A percentile compares a stretch with the other conserved stretches of the same genome.
Evolutionary conservation across 768 basidiomycete species (phyloP).

Genomic region (Naganishia friedmannii): DNA sequence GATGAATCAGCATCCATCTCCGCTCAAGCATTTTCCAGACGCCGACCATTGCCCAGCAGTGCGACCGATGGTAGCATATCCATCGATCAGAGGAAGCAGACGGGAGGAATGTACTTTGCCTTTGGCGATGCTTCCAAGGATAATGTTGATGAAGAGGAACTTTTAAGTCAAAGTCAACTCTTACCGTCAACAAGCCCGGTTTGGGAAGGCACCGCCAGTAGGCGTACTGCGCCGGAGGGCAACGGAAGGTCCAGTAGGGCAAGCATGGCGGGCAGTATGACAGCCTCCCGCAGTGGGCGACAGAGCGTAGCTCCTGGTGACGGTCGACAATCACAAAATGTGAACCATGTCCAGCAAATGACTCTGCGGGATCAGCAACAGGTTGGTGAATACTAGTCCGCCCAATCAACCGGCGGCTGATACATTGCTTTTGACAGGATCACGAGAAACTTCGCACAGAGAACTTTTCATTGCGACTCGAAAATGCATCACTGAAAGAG

Average conservation of each 20-base stretch:
- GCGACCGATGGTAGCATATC: conserved; percentile 19
- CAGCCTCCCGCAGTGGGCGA: conserved; percentile 36
- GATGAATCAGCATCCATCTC: conserved; percentile 22
- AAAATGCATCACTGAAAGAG: conserved; percentile 92
- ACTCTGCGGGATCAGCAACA: conserved; percentile 96
- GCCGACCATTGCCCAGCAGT: conserved; percentile 16
- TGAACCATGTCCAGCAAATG: conserved; percentile 53
- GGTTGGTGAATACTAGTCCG: conserved; percentile 55
- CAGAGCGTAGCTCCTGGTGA: conserved; percentile 43
- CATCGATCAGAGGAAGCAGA: conserved; percentile 3
- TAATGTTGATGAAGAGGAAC: conserved; percentile 7
- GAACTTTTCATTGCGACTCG: conserved; percentile 92
- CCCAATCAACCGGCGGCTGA: neutral
- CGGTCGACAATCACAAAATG: conserved; percentile 35
- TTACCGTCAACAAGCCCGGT: conserved; percentile 13
- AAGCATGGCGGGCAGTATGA: conserved; percentile 32
- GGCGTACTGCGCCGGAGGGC: neutral
- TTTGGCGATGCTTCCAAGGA: conserved; percentile 19
- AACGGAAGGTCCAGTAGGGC: conserved; percentile 18
- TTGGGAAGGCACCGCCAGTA: conserved; percentile 6
- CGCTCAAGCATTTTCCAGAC: conserved; percentile 15
- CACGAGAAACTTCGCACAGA: conserved; percentile 95
- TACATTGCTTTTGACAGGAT: conserved; percentile 60
- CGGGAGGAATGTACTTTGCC: conserved; percentile 20
- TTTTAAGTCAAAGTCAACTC: conserved; percentile 8